Evolutionary conservation across 352 stramenopile genomes (phyloP).

Genomic region (Ophiocytium majus): DNA sequence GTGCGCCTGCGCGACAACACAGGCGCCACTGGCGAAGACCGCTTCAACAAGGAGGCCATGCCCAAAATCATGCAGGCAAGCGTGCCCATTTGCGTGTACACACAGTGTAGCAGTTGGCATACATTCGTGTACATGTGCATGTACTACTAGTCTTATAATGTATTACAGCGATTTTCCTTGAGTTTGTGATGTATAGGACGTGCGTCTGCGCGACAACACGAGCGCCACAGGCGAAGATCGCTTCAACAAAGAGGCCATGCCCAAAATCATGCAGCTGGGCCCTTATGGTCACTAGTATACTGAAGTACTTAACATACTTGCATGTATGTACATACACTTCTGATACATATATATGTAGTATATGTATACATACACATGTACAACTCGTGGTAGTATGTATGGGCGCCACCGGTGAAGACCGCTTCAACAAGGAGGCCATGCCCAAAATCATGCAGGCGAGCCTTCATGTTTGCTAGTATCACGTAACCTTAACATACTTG

Average conservation of each 20-base stretch:
- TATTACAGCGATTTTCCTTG: no score
- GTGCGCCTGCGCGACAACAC: conserved; percentile 60
- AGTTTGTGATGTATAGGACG: conserved; percentile 58
- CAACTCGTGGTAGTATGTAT: no score
- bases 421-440: conserved; percentile 67
- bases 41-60: conserved; percentile 66
- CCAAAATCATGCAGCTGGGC: conserved; percentile 82
- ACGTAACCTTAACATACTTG: no score
- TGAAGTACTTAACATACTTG: no score
- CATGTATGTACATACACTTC: background rate
- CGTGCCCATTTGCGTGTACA: background rate
- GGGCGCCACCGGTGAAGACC: conserved; percentile 61
- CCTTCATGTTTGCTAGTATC: no score
- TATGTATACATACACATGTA: no score
- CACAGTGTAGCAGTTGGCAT: background rate
- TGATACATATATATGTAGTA: no score
- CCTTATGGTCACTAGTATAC: no score
- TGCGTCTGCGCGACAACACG: conserved; percentile 58
- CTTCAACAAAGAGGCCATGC: conserved; percentile 67
- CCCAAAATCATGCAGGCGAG: conserved; percentile 86
- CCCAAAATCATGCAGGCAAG: conserved; percentile 85
- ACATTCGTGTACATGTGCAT: background rate
- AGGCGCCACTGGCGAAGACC: conserved; percentile 61
- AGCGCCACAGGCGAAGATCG: conserved; percentile 19
- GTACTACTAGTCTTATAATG: no score